Evolutionary conservation across 2,329 filamentous ascomycete species (phyloP), one percentile per base, ranked within the genome.

Genomic region (Westerdykella sp.): DNA sequence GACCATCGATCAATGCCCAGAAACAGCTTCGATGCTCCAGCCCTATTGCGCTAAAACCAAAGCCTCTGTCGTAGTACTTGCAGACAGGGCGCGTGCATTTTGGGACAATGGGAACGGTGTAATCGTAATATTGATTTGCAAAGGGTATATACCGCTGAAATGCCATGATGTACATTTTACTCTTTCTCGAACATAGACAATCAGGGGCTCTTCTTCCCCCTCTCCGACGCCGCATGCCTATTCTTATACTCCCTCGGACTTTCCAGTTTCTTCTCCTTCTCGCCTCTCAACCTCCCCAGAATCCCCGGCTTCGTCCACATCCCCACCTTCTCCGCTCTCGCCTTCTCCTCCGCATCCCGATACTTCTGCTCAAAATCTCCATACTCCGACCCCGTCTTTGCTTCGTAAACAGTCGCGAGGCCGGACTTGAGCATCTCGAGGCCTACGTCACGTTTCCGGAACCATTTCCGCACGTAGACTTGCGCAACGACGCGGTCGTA

Each of bases 401-500:
- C 91, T 69, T 97, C 93, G 64, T 97, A 98, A 3, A 93, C 84
- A 2, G 88, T 95, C 34, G 91, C 93, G 50, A 94, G 70, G 0
- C 93, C 93, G 16, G 72, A 76, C 69, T 81, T 86, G 48, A 98
- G 69, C 90, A 98, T 94, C 66, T 94, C 85, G 47, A 90, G 70
- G 3, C 91, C 89, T 5, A 98, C 85, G 65, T 98, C 90, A 45
- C 78, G 79, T 53, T 81, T 81, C 46, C 87, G 74, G 9, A 87
- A 67, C 55, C 81, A 67, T 43, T 75, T 77, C 38, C 87, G 78
- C 25, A 91, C 79, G 57, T 80, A 87, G 1, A 91, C 91, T 0
- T 87, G 93, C 13, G 84, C 89, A 1, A 98, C 88, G 5, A 95
- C 81, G 37, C 93, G 83, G 51, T 90, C 85, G 66, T 97, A 98